These are phyloP conservation scores for Ogataea methanolica DNA, from an alignment of 805 yeast genomes.

Conservation along the genomic window DNA sequence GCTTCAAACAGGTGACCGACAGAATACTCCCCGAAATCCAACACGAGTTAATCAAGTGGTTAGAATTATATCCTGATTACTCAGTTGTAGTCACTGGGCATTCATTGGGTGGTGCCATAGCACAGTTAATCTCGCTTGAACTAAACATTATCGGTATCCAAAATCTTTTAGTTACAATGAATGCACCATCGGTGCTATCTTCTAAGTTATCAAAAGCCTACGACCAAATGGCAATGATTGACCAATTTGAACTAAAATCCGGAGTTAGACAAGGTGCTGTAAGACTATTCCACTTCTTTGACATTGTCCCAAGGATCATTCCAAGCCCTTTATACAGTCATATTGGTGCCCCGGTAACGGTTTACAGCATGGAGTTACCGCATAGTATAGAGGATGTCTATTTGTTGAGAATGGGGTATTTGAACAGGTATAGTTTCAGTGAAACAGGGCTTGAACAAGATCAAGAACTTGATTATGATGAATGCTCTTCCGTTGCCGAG, in stretches of 20 bases:
- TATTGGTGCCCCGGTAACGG: conserved; percentile 10
- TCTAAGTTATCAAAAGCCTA: conserved; percentile 9
- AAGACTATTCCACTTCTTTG: conserved; percentile 13
- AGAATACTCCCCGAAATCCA: conserved; percentile 8
- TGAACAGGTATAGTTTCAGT: too few species aligned
- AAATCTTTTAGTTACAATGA: conserved; percentile 10
- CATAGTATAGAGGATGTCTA: conserved; percentile 3
- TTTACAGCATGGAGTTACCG: conserved; percentile 13
- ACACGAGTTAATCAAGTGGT: conserved; percentile 11
- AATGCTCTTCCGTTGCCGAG: too few species aligned
- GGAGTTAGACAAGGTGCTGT: conserved; percentile 6
- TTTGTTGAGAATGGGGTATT: not conserved
- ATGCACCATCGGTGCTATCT: conserved; percentile 18
- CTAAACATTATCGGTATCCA: conserved; percentile 44
- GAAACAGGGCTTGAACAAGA: too few species aligned
- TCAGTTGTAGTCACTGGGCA: conserved; percentile 40
- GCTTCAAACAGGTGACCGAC: conserved; percentile 12
- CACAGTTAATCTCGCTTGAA: conserved; percentile 60
- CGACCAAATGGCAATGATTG: conserved; percentile 1
- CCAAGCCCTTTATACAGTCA: conserved; percentile 14
- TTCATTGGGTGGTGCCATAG: conserved; percentile 59
- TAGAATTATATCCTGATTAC: conserved; percentile 12
- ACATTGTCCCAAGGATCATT: conserved; percentile 15
- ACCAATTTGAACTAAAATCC: not conserved
- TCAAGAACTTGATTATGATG: too few species aligned